Conservation (phyloP, 2,329 filamentous ascomycete genomes). For the Colletotrichum tropicale region DNA sequence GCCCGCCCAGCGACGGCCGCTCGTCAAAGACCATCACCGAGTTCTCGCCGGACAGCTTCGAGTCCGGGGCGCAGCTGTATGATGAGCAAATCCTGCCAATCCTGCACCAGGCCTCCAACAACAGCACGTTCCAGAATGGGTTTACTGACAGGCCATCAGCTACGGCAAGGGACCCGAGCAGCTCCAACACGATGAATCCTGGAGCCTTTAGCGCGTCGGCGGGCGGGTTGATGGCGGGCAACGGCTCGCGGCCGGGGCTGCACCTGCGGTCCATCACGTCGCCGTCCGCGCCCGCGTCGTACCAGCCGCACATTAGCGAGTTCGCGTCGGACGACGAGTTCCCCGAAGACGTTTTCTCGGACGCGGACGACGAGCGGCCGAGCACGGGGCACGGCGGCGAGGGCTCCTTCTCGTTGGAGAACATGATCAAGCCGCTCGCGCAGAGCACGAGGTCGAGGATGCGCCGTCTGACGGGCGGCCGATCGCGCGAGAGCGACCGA, state of each 20-base stretch:
- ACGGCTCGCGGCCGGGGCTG: slow-evolving; percentile 63
- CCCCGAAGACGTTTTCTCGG: slow-evolving; percentile 77
- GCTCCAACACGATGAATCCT: slow-evolving; percentile 66
- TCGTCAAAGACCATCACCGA: slow-evolving; percentile 69
- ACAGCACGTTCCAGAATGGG: slow-evolving; percentile 84
- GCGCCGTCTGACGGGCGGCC: slow-evolving; percentile 65
- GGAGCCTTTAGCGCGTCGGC: slow-evolving; percentile 57
- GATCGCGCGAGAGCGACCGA: slow-evolving; percentile 41
- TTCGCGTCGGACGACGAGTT: slow-evolving; percentile 80
- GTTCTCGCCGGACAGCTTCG: slow-evolving; percentile 68
- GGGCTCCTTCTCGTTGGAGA: slow-evolving; percentile 61
- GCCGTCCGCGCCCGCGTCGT: slow-evolving; percentile 65
- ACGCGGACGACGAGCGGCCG: slow-evolving; percentile 68
- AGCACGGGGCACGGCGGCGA: slow-evolving; percentile 43
- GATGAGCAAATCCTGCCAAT: slow-evolving; percentile 94
- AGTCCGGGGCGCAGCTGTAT: slow-evolving; percentile 82
- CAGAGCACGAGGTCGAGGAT: slow-evolving; percentile 64
- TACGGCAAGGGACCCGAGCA: slow-evolving; percentile 64
- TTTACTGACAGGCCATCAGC: slow-evolving; percentile 76
- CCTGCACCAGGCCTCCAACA: slow-evolving; percentile 82
- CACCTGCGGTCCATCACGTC: slow-evolving; percentile 87
- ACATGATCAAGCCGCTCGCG: slow-evolving; percentile 63
- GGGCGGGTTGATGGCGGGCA: slow-evolving; percentile 27
- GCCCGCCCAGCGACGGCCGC: slow-evolving; percentile 63
- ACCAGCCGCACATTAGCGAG: slow-evolving; percentile 61